These are phyloP conservation scores for Colletotrichum lupini DNA, from an alignment of 2,329 filamentous ascomycete genomes.

Conservation along the genomic window DNA sequence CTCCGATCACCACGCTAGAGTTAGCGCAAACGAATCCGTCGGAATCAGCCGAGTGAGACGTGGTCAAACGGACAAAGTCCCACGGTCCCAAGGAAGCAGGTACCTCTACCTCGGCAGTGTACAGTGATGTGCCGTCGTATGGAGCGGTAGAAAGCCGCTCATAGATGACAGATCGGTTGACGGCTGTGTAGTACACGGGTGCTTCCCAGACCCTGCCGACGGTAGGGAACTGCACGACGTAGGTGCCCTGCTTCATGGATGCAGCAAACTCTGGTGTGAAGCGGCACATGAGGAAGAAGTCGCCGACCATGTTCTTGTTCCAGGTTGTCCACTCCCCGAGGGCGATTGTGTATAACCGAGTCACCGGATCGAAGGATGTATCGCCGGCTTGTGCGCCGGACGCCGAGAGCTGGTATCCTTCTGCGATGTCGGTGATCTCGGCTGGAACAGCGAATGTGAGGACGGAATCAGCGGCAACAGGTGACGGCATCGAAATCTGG, in stretches of 20 bases:
- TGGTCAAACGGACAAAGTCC: constrained; percentile 23
- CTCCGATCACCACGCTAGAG: constrained; percentile 23
- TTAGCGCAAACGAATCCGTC: constrained; percentile 33
- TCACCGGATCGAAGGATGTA: constrained; percentile 12
- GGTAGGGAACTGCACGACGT: constrained; percentile 28
- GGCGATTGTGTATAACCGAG: constrained; percentile 11
- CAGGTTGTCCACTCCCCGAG: constrained; percentile 27
- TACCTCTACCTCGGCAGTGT: constrained; percentile 18
- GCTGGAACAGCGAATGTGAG: constrained; percentile 24
- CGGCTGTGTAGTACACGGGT: constrained; percentile 17
- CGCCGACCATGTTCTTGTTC: constrained; percentile 32
- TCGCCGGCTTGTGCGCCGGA: neutral
- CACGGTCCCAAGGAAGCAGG: constrained; percentile 20
- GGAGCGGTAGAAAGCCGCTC: constrained; percentile 3
- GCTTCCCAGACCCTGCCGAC: constrained; percentile 9
- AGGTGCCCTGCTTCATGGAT: constrained; percentile 21
- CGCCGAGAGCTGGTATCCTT: neutral
- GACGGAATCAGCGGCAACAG: constrained; percentile 9
- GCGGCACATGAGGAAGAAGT: constrained; percentile 35
- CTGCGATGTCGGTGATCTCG: constrained; percentile 24
- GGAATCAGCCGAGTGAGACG: neutral
- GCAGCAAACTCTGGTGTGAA: constrained; percentile 21
- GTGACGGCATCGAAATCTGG: constrained; percentile 18
- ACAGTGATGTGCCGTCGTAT: constrained; percentile 19
- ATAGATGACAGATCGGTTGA: constrained; percentile 20